A percentile compares a stretch with the other conserved stretches of the same genome.
Evolutionary conservation across 2,329 filamentous ascomycete genomes (phyloP).

Genomic region (Neopestalotiopsis sp.): DNA sequence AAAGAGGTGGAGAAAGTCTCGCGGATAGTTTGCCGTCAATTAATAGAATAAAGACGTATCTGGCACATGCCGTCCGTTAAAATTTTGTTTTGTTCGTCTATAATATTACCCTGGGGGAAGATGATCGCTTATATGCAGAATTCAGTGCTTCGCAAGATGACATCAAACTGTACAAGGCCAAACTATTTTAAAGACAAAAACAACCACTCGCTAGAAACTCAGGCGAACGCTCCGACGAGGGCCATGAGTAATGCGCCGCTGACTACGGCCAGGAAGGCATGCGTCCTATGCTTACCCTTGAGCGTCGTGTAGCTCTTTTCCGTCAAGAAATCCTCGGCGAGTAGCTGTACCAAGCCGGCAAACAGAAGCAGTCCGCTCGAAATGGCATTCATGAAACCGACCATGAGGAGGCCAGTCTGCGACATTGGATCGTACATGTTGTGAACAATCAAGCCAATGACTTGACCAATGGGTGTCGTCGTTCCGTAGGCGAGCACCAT

Average conservation of each 20-base stretch:
- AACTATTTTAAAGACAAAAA: neutral
- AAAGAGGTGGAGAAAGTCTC: no score
- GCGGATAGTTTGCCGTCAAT: no score
- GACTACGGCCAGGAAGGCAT: constrained; percentile 69
- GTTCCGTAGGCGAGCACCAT: constrained; percentile 80
- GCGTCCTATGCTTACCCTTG: constrained; percentile 64
- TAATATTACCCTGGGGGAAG: neutral
- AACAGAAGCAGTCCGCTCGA: constrained; percentile 82
- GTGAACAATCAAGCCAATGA: constrained; percentile 79
- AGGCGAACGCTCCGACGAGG: constrained; percentile 75
- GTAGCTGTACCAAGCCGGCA: constrained; percentile 81
- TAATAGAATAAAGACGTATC: no score
- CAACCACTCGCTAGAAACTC: constrained; percentile 18
- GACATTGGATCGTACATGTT: constrained; percentile 81
- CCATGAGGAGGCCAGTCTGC: constrained; percentile 77
- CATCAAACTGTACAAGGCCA: neutral
- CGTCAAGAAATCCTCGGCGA: constrained; percentile 83
- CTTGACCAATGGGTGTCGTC: constrained; percentile 83
- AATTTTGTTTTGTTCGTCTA: no score
- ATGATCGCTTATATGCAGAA: neutral
- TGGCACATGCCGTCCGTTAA: no score
- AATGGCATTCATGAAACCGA: constrained; percentile 87
- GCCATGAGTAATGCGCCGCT: constrained; percentile 73
- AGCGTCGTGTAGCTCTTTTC: constrained; percentile 76
- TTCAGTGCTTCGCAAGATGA: neutral